Conservation (phyloP, 345 rosid species). For the Firmiana major region DNA sequence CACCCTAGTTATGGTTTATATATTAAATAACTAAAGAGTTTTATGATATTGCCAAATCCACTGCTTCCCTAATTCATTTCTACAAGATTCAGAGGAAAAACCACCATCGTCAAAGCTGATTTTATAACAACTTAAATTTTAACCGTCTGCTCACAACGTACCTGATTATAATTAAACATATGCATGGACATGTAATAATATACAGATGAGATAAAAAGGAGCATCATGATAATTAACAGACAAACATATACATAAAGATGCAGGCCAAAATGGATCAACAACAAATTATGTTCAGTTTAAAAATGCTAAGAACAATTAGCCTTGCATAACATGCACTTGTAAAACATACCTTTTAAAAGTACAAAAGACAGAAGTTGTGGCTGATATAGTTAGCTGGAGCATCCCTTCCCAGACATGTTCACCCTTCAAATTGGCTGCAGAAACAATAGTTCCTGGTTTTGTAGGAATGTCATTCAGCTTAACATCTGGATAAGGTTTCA, state of each 20-base stretch:
- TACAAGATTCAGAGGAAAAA: background rate
- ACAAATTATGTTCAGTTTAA: background rate
- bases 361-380: slow-evolving; percentile 49
- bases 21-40: background rate
- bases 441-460: slow-evolving; percentile 21
- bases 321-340: background rate
- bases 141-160: background rate
- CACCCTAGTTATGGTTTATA: background rate
- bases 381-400: slow-evolving; percentile 58
- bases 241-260: background rate
- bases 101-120: background rate
- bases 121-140: background rate
- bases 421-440: slow-evolving; percentile 32
- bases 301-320: background rate
- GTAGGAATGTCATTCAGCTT: slow-evolving; percentile 21
- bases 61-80: background rate
- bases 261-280: background rate
- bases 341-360: slow-evolving; percentile 65
- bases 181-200: too few species aligned
- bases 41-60: background rate
- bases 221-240: background rate
- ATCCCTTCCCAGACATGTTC: slow-evolving; percentile 75
- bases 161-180: background rate
- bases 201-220: background rate
- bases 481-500: slow-evolving; percentile 19